Evolutionary conservation across 1,139 yeast species (phyloP).

Genomic region (Scheffersomyces titani): DNA sequence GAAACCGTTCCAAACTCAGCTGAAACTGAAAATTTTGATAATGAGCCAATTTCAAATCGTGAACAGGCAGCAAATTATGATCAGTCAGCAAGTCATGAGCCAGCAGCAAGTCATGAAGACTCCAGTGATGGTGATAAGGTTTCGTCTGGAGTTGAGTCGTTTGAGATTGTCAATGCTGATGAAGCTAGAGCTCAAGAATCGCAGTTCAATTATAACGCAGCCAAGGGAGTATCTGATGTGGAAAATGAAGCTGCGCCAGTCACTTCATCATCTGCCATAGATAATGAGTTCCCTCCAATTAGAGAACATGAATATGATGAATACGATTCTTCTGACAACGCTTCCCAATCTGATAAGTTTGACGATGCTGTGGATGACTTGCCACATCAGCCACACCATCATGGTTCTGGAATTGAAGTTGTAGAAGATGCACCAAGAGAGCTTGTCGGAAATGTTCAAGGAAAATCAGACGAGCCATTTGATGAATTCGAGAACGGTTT

Average conservation of each 20-base stretch:
- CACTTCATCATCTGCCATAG: slow-evolving; percentile 7
- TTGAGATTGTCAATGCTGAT: slow-evolving; percentile 54
- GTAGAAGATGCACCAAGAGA: slow-evolving; percentile 2
- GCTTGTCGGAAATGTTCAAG: slow-evolving; percentile 2
- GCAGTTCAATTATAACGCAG: slow-evolving; percentile 2
- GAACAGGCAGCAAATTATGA: slow-evolving; percentile 5
- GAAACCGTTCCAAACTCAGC: slow-evolving; percentile 18
- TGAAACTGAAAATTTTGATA: slow-evolving; percentile 14
- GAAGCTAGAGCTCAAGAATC: slow-evolving; percentile 31
- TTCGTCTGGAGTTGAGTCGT: slow-evolving; percentile 53
- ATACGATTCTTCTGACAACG: slow-evolving; percentile 35
- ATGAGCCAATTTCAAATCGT: background rate
- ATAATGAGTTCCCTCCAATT: slow-evolving; percentile 72
- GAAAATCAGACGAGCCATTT: slow-evolving; percentile 4
- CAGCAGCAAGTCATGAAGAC: slow-evolving; percentile 12
- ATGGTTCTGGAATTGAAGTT: slow-evolving; percentile 5
- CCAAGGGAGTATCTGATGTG: background rate
- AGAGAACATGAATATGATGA: slow-evolving; percentile 64
- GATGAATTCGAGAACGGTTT: slow-evolving; percentile 41
- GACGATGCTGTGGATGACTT: slow-evolving; percentile 48
- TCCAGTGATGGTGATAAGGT: slow-evolving; percentile 39
- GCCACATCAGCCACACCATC: slow-evolving; percentile 16
- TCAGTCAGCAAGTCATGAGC: slow-evolving; percentile 17
- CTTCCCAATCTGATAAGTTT: slow-evolving; percentile 29
- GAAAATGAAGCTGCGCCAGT: background rate